Evolutionary conservation across 2,329 filamentous ascomycete species (phyloP).

Genomic region (Aspergillus sp.): DNA sequence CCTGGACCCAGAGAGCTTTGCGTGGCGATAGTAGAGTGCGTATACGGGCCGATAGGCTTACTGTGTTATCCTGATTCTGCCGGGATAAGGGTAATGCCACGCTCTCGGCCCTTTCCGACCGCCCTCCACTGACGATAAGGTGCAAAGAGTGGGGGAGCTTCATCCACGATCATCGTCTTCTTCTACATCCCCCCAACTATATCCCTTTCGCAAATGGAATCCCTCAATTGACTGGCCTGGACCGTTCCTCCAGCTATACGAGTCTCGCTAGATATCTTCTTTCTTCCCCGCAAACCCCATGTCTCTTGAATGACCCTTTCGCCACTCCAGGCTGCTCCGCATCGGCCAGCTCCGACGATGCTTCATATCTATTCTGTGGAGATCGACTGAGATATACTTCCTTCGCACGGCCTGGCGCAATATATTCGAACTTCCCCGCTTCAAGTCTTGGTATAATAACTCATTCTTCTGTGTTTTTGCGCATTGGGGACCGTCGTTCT

Average conservation of each 20-base stretch:
- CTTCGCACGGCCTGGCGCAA: background rate
- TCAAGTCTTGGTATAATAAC: no score
- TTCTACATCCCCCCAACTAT: no score
- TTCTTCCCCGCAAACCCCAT: background rate
- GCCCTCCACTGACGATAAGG: slow-evolving; percentile 4
- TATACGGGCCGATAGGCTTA: background rate
- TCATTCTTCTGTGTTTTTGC: no score
- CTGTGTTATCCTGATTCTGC: background rate
- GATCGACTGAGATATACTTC: background rate
- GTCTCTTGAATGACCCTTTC: background rate
- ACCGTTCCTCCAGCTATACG: background rate
- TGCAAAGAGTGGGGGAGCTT: slow-evolving; percentile 5
- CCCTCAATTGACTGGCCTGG: no score
- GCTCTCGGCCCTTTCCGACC: slow-evolving; percentile 1
- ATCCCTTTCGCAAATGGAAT: no score
- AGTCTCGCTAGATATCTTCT: background rate
- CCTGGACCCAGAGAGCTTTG: background rate
- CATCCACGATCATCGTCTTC: no score
- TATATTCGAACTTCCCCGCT: no score
- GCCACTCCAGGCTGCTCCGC: background rate
- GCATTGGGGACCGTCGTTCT: no score
- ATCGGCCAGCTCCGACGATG: slow-evolving; percentile 23
- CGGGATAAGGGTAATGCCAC: background rate
- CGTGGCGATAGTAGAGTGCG: background rate
- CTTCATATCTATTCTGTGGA: background rate